Evolutionary conservation across 345 rosid genomes (phyloP).

Genomic region (Syzygium jambos): DNA sequence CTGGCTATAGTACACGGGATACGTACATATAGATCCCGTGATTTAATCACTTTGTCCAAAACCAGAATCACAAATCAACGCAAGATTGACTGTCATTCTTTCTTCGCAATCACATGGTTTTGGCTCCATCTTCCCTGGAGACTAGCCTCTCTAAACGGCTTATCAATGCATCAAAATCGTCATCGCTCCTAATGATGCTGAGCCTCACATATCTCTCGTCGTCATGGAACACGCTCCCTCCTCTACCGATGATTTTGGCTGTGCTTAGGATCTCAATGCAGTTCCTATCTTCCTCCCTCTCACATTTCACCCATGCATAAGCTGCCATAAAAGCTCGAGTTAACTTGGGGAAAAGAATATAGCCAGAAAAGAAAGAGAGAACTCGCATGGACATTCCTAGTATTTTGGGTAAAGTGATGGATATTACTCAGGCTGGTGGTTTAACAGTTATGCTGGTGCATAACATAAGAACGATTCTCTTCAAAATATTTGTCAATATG

Average conservation of each 20-base stretch:
- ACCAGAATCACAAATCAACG: not conserved
- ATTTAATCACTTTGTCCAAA: not conserved
- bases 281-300: conserved; percentile 33
- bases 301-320: conserved; percentile 69
- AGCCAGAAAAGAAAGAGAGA: not conserved
- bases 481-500: not conserved
- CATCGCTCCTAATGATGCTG: conserved; percentile 43
- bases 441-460: not conserved
- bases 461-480: not conserved
- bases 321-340: conserved; percentile 20
- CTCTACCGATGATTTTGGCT: conserved; percentile 40
- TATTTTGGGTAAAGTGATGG: not conserved
- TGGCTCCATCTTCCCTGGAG: conserved; percentile 11
- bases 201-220: conserved; percentile 31
- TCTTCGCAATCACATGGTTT: conserved; percentile 2
- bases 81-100: not conserved
- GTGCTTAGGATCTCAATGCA: conserved; percentile 35
- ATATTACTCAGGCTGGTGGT: not conserved
- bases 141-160: conserved; percentile 18
- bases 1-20: not conserved
- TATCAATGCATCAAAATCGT: conserved; percentile 42
- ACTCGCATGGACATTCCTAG: not conserved
- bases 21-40: too few species aligned
- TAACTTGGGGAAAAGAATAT: not conserved
- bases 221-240: conserved; percentile 26